phyloP scores from a whole-genome alignment of 1,139 yeast species.

The Sugiyamaella novakii region DNA sequence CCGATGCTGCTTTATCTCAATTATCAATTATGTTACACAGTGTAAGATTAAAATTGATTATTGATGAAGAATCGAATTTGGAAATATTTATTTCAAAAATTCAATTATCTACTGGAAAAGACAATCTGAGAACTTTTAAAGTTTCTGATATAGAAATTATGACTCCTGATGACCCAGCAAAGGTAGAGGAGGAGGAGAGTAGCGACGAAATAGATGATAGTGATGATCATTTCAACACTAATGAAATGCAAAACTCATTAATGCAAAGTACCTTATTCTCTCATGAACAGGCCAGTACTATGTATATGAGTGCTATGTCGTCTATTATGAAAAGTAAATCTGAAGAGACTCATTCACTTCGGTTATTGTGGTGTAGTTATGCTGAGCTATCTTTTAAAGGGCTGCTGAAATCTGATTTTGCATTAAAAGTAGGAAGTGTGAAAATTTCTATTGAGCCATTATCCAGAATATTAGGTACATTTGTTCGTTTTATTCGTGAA shows the following conservation, averaged over 20 bases:
- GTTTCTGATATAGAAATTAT: constrained; percentile 41
- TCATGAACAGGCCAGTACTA: constrained; percentile 67
- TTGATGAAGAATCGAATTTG: constrained; percentile 51
- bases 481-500: constrained; percentile 32
- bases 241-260: constrained; percentile 44
- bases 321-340: constrained; percentile 13
- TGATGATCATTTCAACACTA: neutral
- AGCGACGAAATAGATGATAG: constrained; percentile 15
- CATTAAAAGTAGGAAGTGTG: constrained; percentile 50
- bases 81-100: constrained; percentile 49
- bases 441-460: constrained; percentile 48
- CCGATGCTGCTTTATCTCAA: constrained; percentile 69
- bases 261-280: constrained; percentile 68
- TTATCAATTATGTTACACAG: constrained; percentile 53
- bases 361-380: constrained; percentile 30
- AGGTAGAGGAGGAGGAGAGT: constrained; percentile 1
- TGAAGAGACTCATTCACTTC: constrained; percentile 14
- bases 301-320: constrained; percentile 75
- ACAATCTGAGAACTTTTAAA: constrained; percentile 51
- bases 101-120: constrained; percentile 47
- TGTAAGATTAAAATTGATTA: constrained; percentile 52
- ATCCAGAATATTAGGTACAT: constrained; percentile 38
- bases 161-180: constrained; percentile 16
- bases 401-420: constrained; percentile 43
- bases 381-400: constrained; percentile 29